Percentiles rank a stretch among this genome's conserved stretches.
Evolutionary conservation across 2,329 filamentous ascomycete genomes (phyloP).

Genomic region (Xylariaceae sp.): DNA sequence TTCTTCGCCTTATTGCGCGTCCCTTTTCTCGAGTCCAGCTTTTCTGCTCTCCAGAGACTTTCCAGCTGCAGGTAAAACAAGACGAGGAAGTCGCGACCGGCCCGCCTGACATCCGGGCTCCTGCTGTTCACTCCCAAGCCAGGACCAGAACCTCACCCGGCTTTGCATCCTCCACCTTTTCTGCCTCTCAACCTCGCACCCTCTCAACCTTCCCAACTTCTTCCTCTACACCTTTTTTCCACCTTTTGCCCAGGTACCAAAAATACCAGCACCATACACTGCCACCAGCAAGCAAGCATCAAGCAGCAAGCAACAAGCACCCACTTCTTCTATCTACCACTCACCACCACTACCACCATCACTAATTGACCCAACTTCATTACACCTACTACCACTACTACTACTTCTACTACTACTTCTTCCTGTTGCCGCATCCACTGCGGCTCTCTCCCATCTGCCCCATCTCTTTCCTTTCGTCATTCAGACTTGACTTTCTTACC

Average conservation of each 20-base stretch:
- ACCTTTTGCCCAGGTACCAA: neutral
- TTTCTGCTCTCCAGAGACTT: constrained; percentile 11
- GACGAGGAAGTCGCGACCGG: neutral
- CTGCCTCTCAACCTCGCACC: too few species aligned
- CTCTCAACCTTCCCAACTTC: neutral
- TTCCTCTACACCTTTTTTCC: constrained; percentile 2
- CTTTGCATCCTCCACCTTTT: constrained; percentile 5
- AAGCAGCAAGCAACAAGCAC: too few species aligned
- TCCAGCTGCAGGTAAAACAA: neutral
- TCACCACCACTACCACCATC: neutral
- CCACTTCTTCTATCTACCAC: too few species aligned
- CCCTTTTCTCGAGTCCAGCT: constrained; percentile 6
- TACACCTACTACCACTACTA: neutral
- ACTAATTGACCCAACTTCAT: neutral
- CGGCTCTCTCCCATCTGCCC: neutral
- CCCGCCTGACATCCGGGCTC: constrained; percentile 5
- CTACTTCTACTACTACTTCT: neutral
- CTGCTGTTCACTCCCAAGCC: constrained; percentile 1
- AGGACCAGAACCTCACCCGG: neutral
- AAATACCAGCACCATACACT: too few species aligned
- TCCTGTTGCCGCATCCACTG: neutral
- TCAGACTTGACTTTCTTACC: neutral
- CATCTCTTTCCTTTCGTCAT: neutral
- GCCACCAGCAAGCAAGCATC: too few species aligned
- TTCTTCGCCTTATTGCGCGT: neutral